phyloP scores from a whole-genome alignment of 768 basidiomycete species.

The Amanita pseudoporphyria region DNA sequence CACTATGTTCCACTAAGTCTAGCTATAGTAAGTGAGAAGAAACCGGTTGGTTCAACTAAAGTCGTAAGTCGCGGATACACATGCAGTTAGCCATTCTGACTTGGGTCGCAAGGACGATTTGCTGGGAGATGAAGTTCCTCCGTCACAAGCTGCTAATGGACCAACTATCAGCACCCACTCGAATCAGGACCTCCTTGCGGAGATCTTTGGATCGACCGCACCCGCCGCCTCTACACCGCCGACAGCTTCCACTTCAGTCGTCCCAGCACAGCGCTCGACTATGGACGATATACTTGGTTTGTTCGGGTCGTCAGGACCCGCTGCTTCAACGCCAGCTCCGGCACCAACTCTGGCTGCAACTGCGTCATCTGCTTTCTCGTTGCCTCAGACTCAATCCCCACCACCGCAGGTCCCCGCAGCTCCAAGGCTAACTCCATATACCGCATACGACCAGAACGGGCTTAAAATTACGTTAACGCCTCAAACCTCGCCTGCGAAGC shows the following conservation, averaged over 20 bases:
- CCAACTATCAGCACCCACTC: conserved; percentile 36
- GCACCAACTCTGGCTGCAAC: conserved; percentile 14
- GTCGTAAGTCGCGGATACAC: conserved; percentile 48
- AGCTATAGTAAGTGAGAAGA: conserved; percentile 80
- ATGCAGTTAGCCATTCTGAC: neutral
- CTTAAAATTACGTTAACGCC: conserved; percentile 87
- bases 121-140: conserved; percentile 63
- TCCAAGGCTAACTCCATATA: conserved; percentile 60
- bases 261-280: conserved; percentile 41
- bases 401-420: conserved; percentile 25
- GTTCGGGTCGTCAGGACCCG: conserved; percentile 46
- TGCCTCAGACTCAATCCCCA: conserved; percentile 28
- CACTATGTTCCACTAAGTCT: conserved; percentile 22
- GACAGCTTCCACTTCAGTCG: conserved; percentile 22
- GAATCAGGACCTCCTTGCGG: conserved; percentile 83
- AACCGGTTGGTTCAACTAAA: conserved; percentile 87
- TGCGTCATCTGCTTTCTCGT: conserved; percentile 24
- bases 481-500: conserved; percentile 66
- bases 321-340: conserved; percentile 19
- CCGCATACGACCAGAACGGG: conserved; percentile 88
- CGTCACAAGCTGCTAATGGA: conserved; percentile 32
- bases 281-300: conserved; percentile 90
- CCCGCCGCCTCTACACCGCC: conserved; percentile 20
- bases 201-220: conserved; percentile 72
- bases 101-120: conserved; percentile 48